These are phyloP conservation scores for Alternaria atra DNA, from an alignment of 2,329 filamentous ascomycete species.

Conservation along the genomic window DNA sequence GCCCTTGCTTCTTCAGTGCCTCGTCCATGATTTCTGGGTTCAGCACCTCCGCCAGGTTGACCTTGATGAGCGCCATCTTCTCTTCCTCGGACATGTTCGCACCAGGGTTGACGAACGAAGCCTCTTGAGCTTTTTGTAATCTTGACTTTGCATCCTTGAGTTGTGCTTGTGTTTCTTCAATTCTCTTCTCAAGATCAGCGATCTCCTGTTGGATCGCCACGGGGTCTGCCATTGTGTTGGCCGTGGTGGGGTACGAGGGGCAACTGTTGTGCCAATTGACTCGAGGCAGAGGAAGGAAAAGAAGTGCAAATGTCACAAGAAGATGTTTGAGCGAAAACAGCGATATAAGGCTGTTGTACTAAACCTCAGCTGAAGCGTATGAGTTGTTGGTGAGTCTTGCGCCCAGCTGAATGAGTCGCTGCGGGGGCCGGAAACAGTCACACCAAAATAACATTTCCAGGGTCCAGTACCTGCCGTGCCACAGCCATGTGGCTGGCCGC, in stretches of 20 bases:
- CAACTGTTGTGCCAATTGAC: slow-evolving; percentile 24
- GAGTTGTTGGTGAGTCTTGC: slow-evolving; percentile 15
- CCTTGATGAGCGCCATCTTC: slow-evolving; percentile 77
- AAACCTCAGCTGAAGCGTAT: slow-evolving; percentile 17
- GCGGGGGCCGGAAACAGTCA: slow-evolving; percentile 22
- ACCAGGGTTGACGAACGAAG: slow-evolving; percentile 29
- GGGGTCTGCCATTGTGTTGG: slow-evolving; percentile 44
- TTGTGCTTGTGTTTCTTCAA: slow-evolving; percentile 41
- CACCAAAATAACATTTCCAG: slow-evolving; percentile 21
- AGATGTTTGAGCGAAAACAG: background rate
- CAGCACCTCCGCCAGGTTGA: slow-evolving; percentile 82
- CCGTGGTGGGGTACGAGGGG: slow-evolving; percentile 45
- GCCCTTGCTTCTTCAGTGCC: slow-evolving; percentile 70
- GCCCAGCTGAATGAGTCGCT: slow-evolving; percentile 30
- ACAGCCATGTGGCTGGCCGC: slow-evolving; percentile 13
- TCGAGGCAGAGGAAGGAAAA: background rate
- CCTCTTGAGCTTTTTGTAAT: slow-evolving; percentile 35
- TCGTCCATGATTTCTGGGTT: slow-evolving; percentile 85
- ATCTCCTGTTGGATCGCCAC: slow-evolving; percentile 44
- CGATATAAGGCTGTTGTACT: slow-evolving; percentile 2
- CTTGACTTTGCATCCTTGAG: slow-evolving; percentile 43
- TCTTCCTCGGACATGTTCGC: slow-evolving; percentile 60
- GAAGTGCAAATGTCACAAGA: background rate
- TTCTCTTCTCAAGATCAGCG: slow-evolving; percentile 44
- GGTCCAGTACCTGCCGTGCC: slow-evolving; percentile 16